These are phyloP conservation scores for Paraphoma chrysanthemicola DNA, from an alignment of 2,329 filamentous ascomycete species.

Conservation along the genomic window DNA sequence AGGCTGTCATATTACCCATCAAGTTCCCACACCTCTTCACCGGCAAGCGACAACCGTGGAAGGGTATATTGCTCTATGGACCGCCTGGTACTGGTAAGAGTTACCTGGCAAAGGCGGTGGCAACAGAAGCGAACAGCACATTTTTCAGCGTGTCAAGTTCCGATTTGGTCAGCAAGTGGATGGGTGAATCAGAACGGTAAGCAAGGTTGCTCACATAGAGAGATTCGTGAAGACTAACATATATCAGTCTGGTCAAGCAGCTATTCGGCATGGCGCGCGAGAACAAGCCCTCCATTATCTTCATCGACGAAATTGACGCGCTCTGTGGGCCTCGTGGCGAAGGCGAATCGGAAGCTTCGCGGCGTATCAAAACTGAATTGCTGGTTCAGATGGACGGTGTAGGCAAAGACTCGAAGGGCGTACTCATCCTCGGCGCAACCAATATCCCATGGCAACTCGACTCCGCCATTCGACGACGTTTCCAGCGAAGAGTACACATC, in stretches of 20 bases:
- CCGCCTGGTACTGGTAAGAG: constrained; percentile 97
- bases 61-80: constrained; percentile 94
- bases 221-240: constrained; percentile 4
- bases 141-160: constrained; percentile 99
- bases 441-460: constrained; percentile 99
- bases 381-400: constrained; percentile 99
- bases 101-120: constrained; percentile 95
- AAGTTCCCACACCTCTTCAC: constrained; percentile 97
- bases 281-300: constrained; percentile 97
- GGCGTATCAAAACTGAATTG: constrained; percentile 97
- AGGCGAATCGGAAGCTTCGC: constrained; percentile 95
- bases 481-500: constrained; percentile 96
- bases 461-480: constrained; percentile 91
- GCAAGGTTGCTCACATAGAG: constrained; percentile 16
- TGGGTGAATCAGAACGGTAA: constrained; percentile 98
- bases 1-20: constrained; percentile 96
- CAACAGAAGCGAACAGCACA: constrained; percentile 97
- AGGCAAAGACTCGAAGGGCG: constrained; percentile 91
- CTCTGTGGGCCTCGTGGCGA: constrained; percentile 91
- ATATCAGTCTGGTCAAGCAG: constrained; percentile 83
- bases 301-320: constrained; percentile 97
- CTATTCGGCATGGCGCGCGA: constrained; percentile 98
- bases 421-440: constrained; percentile 92
- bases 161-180: constrained; percentile 98
- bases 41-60: constrained; percentile 97